Conservation (phyloP, 192 early-diverging fungal species). For the Funneliformis mosseae region DNA sequence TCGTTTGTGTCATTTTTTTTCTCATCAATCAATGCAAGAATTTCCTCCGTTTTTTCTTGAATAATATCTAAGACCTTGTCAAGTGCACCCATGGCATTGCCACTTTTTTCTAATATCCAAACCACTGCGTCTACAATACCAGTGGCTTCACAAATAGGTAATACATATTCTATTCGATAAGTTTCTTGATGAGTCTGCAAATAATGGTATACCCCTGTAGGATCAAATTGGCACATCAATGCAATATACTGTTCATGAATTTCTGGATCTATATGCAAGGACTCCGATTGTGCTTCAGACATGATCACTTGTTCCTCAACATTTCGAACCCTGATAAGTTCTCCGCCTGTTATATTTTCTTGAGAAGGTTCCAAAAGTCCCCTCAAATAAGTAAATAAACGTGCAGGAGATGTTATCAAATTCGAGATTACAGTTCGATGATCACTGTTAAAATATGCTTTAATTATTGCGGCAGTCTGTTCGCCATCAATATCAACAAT, state of each 20-base stretch:
- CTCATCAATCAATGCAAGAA: constrained; percentile 46
- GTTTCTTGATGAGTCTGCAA: constrained; percentile 53
- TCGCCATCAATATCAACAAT: constrained; percentile 65
- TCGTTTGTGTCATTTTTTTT: constrained; percentile 43
- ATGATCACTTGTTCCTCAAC: constrained; percentile 32
- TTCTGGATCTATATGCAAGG: constrained; percentile 38
- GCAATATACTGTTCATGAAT: constrained; percentile 63
- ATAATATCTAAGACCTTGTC: constrained; percentile 58
- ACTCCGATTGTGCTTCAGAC: constrained; percentile 17
- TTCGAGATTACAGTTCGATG: constrained; percentile 52
- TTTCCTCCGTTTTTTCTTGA: constrained; percentile 47
- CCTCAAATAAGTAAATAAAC: constrained; percentile 57
- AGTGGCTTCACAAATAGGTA: constrained; percentile 51
- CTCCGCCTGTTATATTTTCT: background rate
- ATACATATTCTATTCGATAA: constrained; percentile 46
- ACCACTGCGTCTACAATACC: constrained; percentile 61
- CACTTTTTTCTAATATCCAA: constrained; percentile 62
- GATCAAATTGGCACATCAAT: constrained; percentile 60
- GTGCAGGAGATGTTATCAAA: constrained; percentile 45
- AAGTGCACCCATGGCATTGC: constrained; percentile 56
- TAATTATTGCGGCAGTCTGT: constrained; percentile 55
- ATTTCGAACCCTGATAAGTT: background rate
- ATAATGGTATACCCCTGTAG: constrained; percentile 62
- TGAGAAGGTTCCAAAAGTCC: constrained; percentile 53
- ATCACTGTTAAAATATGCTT: constrained; percentile 53